phyloP scores from a whole-genome alignment of 441 rosid species.

The Pelargonium citronellum region DNA sequence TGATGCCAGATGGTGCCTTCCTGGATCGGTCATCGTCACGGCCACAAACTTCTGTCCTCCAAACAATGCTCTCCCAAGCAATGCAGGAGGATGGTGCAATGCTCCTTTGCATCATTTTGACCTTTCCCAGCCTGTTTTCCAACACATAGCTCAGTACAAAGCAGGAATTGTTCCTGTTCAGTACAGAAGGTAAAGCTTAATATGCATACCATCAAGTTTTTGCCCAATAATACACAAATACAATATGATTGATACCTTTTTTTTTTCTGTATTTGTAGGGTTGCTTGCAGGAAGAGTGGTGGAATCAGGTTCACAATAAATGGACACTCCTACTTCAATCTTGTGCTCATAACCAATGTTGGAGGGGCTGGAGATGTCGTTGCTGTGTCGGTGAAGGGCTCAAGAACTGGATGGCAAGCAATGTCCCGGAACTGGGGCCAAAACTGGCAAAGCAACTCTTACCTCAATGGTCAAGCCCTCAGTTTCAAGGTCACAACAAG shows the following conservation, averaged over 20 bases:
- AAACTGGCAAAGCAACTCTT: slow-evolving; percentile 70
- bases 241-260: neutral
- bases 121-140: slow-evolving; percentile 66
- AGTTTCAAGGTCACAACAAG: slow-evolving; percentile 63
- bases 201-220: neutral
- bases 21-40: slow-evolving; percentile 67
- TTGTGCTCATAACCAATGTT: slow-evolving; percentile 58
- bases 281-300: slow-evolving; percentile 46
- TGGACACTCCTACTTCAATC: slow-evolving; percentile 73
- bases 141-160: slow-evolving; percentile 61
- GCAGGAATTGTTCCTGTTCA: slow-evolving; percentile 69
- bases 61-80: slow-evolving; percentile 56
- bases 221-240: neutral
- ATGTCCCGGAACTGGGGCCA: slow-evolving; percentile 83
- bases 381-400: neutral
- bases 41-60: slow-evolving; percentile 90
- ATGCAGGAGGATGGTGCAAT: slow-evolving; percentile 79
- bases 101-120: slow-evolving; percentile 69
- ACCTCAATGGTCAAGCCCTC: slow-evolving; percentile 59
- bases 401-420: slow-evolving; percentile 47
- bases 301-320: slow-evolving; percentile 65
- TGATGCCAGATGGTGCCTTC: slow-evolving; percentile 78
- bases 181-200: slow-evolving; percentile 43
- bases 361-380: slow-evolving; percentile 48
- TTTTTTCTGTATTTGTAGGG: neutral